Base-by-base conservation (phyloP, 2,329 filamentous ascomycete genomes). In the Mycocentrospora acerina region DNA sequence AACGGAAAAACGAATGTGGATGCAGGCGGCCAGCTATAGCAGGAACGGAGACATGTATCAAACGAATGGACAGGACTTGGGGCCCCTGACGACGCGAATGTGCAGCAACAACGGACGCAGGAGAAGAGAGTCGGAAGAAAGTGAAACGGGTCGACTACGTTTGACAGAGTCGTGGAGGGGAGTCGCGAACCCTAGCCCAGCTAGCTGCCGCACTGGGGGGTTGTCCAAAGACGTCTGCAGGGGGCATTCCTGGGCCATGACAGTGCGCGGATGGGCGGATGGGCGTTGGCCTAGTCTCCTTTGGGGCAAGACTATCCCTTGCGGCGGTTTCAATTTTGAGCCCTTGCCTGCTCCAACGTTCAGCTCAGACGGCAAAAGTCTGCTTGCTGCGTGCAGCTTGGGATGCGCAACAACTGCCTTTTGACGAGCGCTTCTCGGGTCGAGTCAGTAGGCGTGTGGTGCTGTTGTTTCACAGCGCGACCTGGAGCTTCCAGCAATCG, bases 1-100 rank as follows among this genome's bases (percentile, higher is more conserved):
- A 33, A 48, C 36, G 44, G 37, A 44, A 32, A 46, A 64, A 59
- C 32, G 60, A 64, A 55, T 44, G 62, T 60, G 48, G 42, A 22
- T 49, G 48, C 47, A 42, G 45, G 30, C 35, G 32, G 46, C 19
- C 42, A 48, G 52, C 41, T 58, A 54, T 51, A 54, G 28, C 35
- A 46, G 45, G 42, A 48, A 43, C 24, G 50, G 52, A 62, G 52
- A 60, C 50, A 32, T 41, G 51, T 47, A 51, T 64, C 59, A 66
- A 67, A 66, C 60, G 62, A 67, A 47, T 48, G 62, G 48, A 63
- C 50, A 55, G 60, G 58, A 60, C 60, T 45, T n/a, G 47, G 29
- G 34, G 57, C 53, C 53, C 57, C 48, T 50, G 32, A 44, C 40
- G 37, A 44, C 42, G 45, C 45, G 47, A 40, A 45, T 18, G 29